A percentile compares a stretch with the other conserved stretches of the same genome.
Evolutionary conservation across 768 basidiomycete genomes (phyloP).

Genomic region (Tylopilus rubrobrunneus): DNA sequence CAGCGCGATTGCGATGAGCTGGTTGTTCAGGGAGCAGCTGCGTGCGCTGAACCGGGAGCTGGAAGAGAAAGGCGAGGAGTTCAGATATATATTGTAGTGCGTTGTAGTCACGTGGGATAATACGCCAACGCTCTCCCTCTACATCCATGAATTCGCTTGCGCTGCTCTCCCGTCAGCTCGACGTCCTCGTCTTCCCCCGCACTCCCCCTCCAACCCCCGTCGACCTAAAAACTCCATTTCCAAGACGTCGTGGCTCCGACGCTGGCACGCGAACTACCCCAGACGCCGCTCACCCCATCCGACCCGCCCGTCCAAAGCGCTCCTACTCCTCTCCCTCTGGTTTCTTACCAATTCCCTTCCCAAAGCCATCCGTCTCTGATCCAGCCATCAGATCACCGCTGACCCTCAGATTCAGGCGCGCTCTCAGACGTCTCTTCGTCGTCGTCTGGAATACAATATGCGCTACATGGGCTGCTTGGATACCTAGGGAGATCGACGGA

Average conservation of each 20-base stretch:
- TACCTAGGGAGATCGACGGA: conserved; percentile 22
- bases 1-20: conserved; percentile 47
- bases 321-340: conserved; percentile 63
- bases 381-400: conserved; percentile 34
- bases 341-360: conserved; percentile 38
- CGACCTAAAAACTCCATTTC: conserved; percentile 28
- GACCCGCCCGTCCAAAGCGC: conserved; percentile 43
- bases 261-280: conserved; percentile 43
- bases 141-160: conserved; percentile 75
- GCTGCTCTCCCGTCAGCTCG: conserved; percentile 79
- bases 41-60: conserved; percentile 37
- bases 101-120: conserved; percentile 20
- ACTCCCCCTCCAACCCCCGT: conserved; percentile 57
- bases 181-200: conserved; percentile 61
- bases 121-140: neutral
- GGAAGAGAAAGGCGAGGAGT: conserved; percentile 38
- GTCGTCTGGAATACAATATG: conserved; percentile 67
- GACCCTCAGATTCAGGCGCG: conserved; percentile 36
- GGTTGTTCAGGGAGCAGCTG: conserved; percentile 43
- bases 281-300: conserved; percentile 18
- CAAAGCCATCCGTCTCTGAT: conserved; percentile 30
- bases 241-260: conserved; percentile 27
- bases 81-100: conserved; percentile 52
- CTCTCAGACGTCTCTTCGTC: conserved; percentile 61
- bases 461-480: conserved; percentile 53